Percentiles rank a stretch among this genome's conserved stretches.
Conservation (phyloP, 106 monocot genomes). For the Alisma plantagoaquatica region DNA sequence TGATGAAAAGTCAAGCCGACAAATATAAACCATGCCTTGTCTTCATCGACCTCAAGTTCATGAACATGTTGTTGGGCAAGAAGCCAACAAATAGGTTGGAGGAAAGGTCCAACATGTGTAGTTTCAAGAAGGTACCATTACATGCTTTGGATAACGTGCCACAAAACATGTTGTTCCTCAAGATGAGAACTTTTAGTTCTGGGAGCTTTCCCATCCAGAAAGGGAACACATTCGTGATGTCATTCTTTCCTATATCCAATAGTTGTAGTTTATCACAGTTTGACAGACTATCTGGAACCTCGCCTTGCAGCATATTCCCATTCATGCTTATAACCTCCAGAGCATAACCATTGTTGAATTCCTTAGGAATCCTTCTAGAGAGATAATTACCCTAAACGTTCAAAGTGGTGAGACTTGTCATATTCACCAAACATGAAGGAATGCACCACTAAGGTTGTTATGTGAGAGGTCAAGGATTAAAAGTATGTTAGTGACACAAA, state of each 20-base stretch:
- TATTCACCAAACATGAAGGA: slow-evolving; percentile 34
- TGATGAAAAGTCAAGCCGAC: neutral
- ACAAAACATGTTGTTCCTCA: slow-evolving; percentile 46
- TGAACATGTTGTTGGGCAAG: slow-evolving; percentile 22
- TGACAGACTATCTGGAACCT: slow-evolving; percentile 29
- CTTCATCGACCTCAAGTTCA: slow-evolving; percentile 40
- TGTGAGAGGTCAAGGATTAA: slow-evolving; percentile 54
- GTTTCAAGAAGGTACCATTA: slow-evolving; percentile 1
- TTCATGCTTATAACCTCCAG: slow-evolving; percentile 42
- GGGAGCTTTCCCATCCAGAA: slow-evolving; percentile 31
- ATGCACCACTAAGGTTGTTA: slow-evolving; percentile 39
- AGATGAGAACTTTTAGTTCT: slow-evolving; percentile 34
- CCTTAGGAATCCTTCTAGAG: slow-evolving; percentile 19
- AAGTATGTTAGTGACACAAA: slow-evolving; percentile 43
- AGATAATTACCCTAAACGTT: slow-evolving; percentile 43
- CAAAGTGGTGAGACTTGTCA: slow-evolving; percentile 16
- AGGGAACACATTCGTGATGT: slow-evolving; percentile 38
- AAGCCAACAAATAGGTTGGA: slow-evolving; percentile 50
- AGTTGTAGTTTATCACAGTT: slow-evolving; percentile 41
- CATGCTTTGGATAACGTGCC: slow-evolving; percentile 10
- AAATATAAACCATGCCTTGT: neutral
- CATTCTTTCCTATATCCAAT: slow-evolving; percentile 68
- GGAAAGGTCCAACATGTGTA: slow-evolving; percentile 60
- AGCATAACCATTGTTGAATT: slow-evolving; percentile 14
- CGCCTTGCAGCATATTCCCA: slow-evolving; percentile 33